Evolutionary conservation across 1,139 yeast genomes (phyloP).

Genomic region (Hanseniaspora sp.): DNA sequence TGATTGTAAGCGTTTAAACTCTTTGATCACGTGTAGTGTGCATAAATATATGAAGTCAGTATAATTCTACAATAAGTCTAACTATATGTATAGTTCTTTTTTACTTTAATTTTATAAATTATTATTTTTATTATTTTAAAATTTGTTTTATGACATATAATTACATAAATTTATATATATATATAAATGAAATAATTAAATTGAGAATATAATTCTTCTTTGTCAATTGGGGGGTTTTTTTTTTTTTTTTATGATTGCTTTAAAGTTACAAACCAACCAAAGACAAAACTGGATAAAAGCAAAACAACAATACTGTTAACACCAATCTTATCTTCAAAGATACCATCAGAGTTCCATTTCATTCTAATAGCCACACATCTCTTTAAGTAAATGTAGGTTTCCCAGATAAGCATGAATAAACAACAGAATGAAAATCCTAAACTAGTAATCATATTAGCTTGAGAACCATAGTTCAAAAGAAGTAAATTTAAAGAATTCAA

Average conservation of each 20-base stretch:
- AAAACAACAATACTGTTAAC: slow-evolving; percentile 28
- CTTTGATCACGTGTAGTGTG: too few relatives aligned
- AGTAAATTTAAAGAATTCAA: slow-evolving; percentile 66
- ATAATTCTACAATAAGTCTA: too few relatives aligned
- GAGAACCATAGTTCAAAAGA: slow-evolving; percentile 57
- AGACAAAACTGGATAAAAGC: slow-evolving; percentile 48
- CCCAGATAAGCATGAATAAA: slow-evolving; percentile 56
- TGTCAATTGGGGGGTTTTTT: not conserved
- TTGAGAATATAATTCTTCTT: not conserved
- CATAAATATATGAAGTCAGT: too few relatives aligned
- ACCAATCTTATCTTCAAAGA: slow-evolving; percentile 76
- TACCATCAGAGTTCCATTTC: slow-evolving; percentile 55
- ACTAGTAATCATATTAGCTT: slow-evolving; percentile 64
- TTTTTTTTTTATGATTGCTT: not conserved
- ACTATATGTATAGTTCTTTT: too few relatives aligned
- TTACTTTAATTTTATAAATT: too few relatives aligned
- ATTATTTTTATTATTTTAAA: too few relatives aligned
- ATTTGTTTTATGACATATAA: too few relatives aligned
- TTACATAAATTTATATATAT: not conserved
- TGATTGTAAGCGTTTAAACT: too few relatives aligned
- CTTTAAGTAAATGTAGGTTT: slow-evolving; percentile 68
- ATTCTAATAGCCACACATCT: slow-evolving; percentile 74
- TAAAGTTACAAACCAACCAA: slow-evolving; percentile 61
- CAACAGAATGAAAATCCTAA: slow-evolving; percentile 84
- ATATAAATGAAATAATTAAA: not conserved